These are phyloP conservation scores for Colletotrichum orbiculare DNA, from an alignment of 2,329 filamentous ascomycete genomes.

Conservation along the genomic window DNA sequence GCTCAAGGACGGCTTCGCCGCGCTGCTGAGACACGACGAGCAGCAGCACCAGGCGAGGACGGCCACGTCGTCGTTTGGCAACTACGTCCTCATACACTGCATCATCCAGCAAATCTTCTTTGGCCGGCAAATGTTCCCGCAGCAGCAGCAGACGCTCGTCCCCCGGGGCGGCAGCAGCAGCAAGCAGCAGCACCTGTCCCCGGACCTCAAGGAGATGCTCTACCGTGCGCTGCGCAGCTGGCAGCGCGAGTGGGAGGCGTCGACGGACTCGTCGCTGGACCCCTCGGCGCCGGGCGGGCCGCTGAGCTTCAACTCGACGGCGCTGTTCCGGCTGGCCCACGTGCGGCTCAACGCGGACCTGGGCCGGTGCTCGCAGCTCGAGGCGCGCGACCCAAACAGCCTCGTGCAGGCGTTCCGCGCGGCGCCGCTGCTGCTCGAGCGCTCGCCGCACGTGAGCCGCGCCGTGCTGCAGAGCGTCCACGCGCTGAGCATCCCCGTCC, in stretches of 20 bases:
- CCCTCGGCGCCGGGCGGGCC: constrained; percentile 63
- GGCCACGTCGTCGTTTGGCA: constrained; percentile 60
- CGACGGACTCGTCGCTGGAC: constrained; percentile 63
- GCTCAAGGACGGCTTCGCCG: constrained; percentile 19
- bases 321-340: constrained; percentile 45
- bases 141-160: constrained; percentile 39
- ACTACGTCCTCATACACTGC: constrained; percentile 64
- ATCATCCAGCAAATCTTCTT: constrained; percentile 66
- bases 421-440: constrained; percentile 40
- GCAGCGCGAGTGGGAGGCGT: constrained; percentile 64
- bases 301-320: constrained; percentile 58
- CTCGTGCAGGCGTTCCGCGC: constrained; percentile 57
- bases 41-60: constrained; percentile 6
- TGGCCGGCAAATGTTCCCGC: constrained; percentile 44
- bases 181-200: constrained; percentile 41
- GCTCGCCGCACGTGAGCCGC: constrained; percentile 58
- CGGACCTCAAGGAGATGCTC: constrained; percentile 51
- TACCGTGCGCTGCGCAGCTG: constrained; percentile 60
- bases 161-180: constrained; percentile 43
- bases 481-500: constrained; percentile 63
- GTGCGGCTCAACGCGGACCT: constrained; percentile 39
- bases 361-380: constrained; percentile 51
- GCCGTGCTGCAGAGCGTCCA: constrained; percentile 64
- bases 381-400: constrained; percentile 56
- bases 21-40: constrained; percentile 48